Percentiles rank a stretch among this genome's conserved stretches.
Evolutionary conservation across 495 filamentous ascomycete genomes (phyloP).

Genomic region (Parachaetomium inaequale): DNA sequence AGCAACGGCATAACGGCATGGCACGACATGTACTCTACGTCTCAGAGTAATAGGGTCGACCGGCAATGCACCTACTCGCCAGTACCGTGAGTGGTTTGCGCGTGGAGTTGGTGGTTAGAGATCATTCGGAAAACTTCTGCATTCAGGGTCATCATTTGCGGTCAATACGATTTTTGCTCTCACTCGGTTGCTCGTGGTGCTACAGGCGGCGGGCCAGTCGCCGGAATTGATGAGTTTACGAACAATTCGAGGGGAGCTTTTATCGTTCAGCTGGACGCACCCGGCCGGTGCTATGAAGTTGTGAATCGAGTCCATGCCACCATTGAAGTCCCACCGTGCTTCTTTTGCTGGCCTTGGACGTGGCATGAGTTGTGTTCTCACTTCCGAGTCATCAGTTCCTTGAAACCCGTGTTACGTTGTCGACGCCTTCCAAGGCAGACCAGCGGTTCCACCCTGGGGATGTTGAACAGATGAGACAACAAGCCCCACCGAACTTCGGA

Average conservation of each 20-base stretch:
- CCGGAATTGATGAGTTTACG: slow-evolving; percentile 18
- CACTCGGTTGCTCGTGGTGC: slow-evolving; percentile 19
- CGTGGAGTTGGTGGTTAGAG: slow-evolving; percentile 42
- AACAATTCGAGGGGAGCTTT: slow-evolving; percentile 12
- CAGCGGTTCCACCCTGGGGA: background rate
- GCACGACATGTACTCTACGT: slow-evolving; percentile 51
- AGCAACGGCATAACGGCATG: slow-evolving; percentile 39
- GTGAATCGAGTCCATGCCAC: background rate
- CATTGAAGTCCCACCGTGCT: background rate
- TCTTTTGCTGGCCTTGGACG: background rate
- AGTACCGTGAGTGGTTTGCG: slow-evolving; percentile 36
- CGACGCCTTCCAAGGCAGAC: background rate
- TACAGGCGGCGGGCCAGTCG: slow-evolving; percentile 18
- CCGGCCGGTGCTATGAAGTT: background rate
- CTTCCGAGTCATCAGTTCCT: slow-evolving; percentile 1
- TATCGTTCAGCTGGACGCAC: slow-evolving; percentile 8
- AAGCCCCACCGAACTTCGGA: background rate
- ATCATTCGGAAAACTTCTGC: slow-evolving; percentile 41
- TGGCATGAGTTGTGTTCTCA: background rate
- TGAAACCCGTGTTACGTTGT: background rate
- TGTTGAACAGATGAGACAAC: background rate
- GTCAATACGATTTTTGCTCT: slow-evolving; percentile 36
- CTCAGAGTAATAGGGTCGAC: slow-evolving; percentile 33
- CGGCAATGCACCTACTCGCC: slow-evolving; percentile 32
- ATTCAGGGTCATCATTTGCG: slow-evolving; percentile 37